phyloP scores from a whole-genome alignment of 768 basidiomycete species.

The Tylopilus cervinicoccineus region DNA sequence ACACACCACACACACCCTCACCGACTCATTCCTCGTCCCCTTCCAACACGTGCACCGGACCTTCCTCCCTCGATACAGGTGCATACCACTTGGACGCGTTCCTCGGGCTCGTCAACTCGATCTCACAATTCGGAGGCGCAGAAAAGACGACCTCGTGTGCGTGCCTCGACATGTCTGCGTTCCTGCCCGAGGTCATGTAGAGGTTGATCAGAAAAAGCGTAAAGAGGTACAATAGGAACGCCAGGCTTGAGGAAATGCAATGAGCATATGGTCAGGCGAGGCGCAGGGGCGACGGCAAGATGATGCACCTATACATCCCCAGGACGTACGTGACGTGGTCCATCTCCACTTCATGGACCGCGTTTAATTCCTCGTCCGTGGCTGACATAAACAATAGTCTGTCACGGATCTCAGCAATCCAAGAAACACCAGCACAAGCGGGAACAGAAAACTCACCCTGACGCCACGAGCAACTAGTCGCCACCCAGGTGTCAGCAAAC shows the following conservation, averaged over 20 bases:
- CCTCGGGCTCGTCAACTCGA: constrained; percentile 38
- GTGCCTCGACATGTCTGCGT: constrained; percentile 33
- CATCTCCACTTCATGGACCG: constrained; percentile 67
- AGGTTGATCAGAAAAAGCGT: constrained; percentile 68
- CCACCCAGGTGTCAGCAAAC: neutral
- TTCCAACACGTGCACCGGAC: constrained; percentile 43
- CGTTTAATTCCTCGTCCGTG: constrained; percentile 85
- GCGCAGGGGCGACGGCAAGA: neutral
- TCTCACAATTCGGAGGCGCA: constrained; percentile 29
- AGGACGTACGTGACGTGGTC: constrained; percentile 90
- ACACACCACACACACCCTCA: too few species aligned
- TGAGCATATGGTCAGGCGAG: neutral
- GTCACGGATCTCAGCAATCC: neutral
- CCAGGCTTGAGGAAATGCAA: constrained; percentile 30
- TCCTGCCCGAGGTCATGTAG: constrained; percentile 59
- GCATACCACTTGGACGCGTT: constrained; percentile 58
- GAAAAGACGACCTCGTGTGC: constrained; percentile 18
- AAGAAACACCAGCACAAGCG: neutral
- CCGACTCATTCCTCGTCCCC: constrained; percentile 42
- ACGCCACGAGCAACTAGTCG: constrained; percentile 60
- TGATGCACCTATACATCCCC: constrained; percentile 70
- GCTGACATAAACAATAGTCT: constrained; percentile 89
- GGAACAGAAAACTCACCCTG: constrained; percentile 48
- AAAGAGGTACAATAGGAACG: constrained; percentile 76
- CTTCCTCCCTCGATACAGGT: constrained; percentile 46